phyloP scores from a whole-genome alignment of 495 filamentous ascomycete species.

The Aspergillus carlsbadensis region DNA sequence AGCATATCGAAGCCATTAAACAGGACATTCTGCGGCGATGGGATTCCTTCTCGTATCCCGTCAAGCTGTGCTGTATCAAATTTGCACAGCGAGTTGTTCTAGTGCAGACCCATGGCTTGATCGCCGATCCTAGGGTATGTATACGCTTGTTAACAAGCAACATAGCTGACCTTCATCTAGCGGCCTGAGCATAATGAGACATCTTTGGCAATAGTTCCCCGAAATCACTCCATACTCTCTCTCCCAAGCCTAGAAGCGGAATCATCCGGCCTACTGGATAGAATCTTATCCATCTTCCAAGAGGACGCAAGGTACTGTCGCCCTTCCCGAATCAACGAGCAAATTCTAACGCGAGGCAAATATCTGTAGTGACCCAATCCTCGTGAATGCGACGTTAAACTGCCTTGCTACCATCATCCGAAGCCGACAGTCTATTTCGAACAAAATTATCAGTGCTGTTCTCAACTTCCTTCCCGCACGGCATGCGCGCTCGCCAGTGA shows the following conservation, averaged over 20 bases:
- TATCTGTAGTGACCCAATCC: constrained; percentile 69
- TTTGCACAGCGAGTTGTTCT: constrained; percentile 92
- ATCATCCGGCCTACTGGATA: constrained; percentile 82
- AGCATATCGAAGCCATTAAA: constrained; percentile 86
- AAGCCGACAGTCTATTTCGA: constrained; percentile 73
- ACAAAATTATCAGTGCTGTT: constrained; percentile 78
- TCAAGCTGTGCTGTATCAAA: constrained; percentile 93
- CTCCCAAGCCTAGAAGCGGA: constrained; percentile 85
- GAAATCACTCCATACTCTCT: constrained; percentile 73
- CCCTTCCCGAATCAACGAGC: background rate
- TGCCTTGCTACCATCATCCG: constrained; percentile 77
- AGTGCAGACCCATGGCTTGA: constrained; percentile 80
- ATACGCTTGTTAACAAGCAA: too few species aligned
- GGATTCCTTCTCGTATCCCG: constrained; percentile 74
- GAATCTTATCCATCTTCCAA: constrained; percentile 82
- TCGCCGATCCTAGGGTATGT: constrained; percentile 82
- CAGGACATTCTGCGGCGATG: constrained; percentile 80
- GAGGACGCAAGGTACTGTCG: constrained; percentile 71
- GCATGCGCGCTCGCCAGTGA: constrained; percentile 72
- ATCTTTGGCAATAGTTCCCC: constrained; percentile 79
- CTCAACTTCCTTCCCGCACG: constrained; percentile 91
- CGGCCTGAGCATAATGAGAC: constrained; percentile 84
- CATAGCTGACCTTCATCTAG: constrained; percentile 48
- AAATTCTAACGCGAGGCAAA: background rate
- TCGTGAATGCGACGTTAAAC: constrained; percentile 91